These are phyloP conservation scores for Debaryomycetaceae sp. DNA, from an alignment of 1,139 yeast genomes.

Conservation along the genomic window DNA sequence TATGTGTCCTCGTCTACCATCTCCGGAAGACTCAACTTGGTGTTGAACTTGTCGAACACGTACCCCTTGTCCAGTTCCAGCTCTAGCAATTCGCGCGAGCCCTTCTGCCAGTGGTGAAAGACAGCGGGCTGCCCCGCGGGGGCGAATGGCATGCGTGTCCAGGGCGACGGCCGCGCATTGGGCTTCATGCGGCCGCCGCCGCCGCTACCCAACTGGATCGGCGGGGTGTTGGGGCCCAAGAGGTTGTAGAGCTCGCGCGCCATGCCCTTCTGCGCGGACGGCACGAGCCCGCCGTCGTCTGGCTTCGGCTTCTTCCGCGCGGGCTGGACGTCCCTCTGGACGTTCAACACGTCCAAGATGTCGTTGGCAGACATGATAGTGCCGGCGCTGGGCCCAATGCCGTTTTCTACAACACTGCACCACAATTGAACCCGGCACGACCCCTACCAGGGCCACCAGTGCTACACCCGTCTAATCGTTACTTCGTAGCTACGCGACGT, in stretches of 20 bases:
- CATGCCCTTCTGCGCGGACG: slow-evolving; percentile 49
- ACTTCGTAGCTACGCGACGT: slow-evolving; percentile 46
- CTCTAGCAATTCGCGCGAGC: slow-evolving; percentile 50
- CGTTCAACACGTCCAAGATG: slow-evolving; percentile 73
- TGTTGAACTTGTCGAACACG: slow-evolving; percentile 72
- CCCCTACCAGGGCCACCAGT: background rate
- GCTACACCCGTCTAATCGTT: background rate
- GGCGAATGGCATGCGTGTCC: slow-evolving; percentile 66
- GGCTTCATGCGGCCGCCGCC: slow-evolving; percentile 51
- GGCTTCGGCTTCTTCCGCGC: slow-evolving; percentile 36
- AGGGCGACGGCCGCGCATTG: slow-evolving; percentile 71
- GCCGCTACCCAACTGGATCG: slow-evolving; percentile 57
- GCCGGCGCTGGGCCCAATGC: background rate
- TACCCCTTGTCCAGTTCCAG: slow-evolving; percentile 50
- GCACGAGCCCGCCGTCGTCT: slow-evolving; percentile 23
- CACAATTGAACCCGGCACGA: background rate
- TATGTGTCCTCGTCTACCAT: slow-evolving; percentile 66
- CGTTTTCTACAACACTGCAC: too few species aligned
- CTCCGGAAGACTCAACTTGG: slow-evolving; percentile 63
- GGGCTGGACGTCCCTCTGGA: slow-evolving; percentile 45
- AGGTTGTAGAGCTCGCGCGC: slow-evolving; percentile 85
- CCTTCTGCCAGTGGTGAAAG: slow-evolving; percentile 84
- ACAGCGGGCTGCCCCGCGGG: slow-evolving; percentile 50
- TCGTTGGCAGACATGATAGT: slow-evolving; percentile 54
- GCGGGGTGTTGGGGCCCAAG: slow-evolving; percentile 90